Percentiles rank a stretch among this genome's conserved stretches.
Evolutionary conservation across 352 stramenopile species (phyloP).

Genomic region (Labyrinthula sp.): DNA sequence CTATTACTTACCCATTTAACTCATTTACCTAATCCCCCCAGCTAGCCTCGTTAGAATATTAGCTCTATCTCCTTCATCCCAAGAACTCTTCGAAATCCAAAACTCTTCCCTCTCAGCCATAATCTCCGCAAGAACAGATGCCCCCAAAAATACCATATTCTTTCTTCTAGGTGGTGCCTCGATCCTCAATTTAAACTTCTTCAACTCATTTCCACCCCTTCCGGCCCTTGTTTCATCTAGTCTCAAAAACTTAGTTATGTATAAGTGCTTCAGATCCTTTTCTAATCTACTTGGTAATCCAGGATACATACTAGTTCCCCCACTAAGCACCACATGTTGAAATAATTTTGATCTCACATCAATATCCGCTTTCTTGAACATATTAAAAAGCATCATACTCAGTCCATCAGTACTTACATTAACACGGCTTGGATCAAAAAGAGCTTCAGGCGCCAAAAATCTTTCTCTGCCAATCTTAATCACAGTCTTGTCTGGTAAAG

Average conservation of each 20-base stretch:
- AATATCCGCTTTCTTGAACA: slow-evolving; percentile 57
- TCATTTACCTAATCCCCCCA: no score
- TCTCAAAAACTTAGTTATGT: slow-evolving; percentile 53
- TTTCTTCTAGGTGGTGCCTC: slow-evolving; percentile 81
- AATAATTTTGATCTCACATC: slow-evolving; percentile 84
- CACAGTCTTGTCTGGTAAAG: slow-evolving; percentile 82
- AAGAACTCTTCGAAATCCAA: slow-evolving; percentile 76
- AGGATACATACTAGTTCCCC: slow-evolving; percentile 82
- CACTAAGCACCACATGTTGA: slow-evolving; percentile 80
- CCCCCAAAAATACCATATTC: slow-evolving; percentile 78
- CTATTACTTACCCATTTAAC: no score
- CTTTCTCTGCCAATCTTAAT: slow-evolving; percentile 76
- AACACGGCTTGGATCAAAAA: slow-evolving; percentile 88
- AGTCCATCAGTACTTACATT: slow-evolving; percentile 80
- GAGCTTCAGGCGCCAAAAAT: slow-evolving; percentile 75
- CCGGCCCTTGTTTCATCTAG: slow-evolving; percentile 35
- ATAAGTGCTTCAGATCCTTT: slow-evolving; percentile 63
- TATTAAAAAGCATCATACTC: slow-evolving; percentile 88
- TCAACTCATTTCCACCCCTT: no score
- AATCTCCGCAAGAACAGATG: slow-evolving; percentile 67
- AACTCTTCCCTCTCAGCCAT: slow-evolving; percentile 77
- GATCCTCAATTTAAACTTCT: slow-evolving; percentile 76
- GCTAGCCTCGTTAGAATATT: no score
- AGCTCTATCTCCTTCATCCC: no score
- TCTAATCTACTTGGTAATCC: slow-evolving; percentile 68